phyloP scores from a whole-genome alignment of 2,329 filamentous ascomycete genomes.

The Scedosporium apiospermum region DNA sequence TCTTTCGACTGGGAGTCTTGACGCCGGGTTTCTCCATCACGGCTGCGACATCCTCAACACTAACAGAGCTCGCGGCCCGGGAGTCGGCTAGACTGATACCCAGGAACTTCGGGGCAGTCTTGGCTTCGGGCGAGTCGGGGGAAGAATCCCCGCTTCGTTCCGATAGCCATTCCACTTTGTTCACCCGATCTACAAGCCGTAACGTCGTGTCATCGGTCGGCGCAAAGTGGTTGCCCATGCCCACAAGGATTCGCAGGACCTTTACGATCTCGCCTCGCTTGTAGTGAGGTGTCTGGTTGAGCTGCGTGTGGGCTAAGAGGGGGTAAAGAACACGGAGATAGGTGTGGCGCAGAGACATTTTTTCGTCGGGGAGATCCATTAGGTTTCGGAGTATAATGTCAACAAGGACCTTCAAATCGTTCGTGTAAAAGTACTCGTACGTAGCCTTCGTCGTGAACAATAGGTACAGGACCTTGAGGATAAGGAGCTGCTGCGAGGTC shows the following conservation, averaged over 20 bases:
- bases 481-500: constrained; percentile 89
- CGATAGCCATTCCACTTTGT: constrained; percentile 60
- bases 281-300: constrained; percentile 79
- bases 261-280: constrained; percentile 78
- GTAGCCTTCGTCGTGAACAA: constrained; percentile 87
- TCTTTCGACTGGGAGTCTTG: constrained; percentile 63
- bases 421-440: constrained; percentile 98
- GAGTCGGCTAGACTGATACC: constrained; percentile 61
- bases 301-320: constrained; percentile 81
- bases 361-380: constrained; percentile 87
- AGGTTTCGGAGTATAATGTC: constrained; percentile 96
- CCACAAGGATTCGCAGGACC: constrained; percentile 62
- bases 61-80: constrained; percentile 62
- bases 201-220: constrained; percentile 73
- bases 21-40: constrained; percentile 76
- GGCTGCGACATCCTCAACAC: constrained; percentile 67
- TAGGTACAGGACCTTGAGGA: constrained; percentile 89
- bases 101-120: constrained; percentile 50
- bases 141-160: constrained; percentile 22
- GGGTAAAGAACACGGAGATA: constrained; percentile 91
- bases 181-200: constrained; percentile 66
- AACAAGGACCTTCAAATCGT: constrained; percentile 85
- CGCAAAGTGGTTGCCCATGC: constrained; percentile 65
- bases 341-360: constrained; percentile 70
- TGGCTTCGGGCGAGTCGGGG: constrained; percentile 15